Base-by-base conservation (phyloP, 768 basidiomycete species). In the Russula virescens region DNA sequence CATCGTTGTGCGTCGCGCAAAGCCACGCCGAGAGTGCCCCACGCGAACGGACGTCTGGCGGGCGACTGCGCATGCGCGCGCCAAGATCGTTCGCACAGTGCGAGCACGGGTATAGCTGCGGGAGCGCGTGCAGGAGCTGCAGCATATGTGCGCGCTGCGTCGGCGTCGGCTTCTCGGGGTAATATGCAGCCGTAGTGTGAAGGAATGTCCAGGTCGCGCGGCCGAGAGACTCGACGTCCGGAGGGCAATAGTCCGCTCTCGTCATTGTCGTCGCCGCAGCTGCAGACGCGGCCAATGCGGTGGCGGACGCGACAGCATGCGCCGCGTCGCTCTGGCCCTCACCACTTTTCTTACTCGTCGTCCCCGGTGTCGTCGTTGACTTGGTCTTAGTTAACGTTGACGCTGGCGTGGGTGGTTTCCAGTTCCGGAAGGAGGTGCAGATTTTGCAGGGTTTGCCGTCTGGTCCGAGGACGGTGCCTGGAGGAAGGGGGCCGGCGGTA, bases 381-480 rank as follows among this genome's bases (percentile, higher is more conserved):
- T 43, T 19, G 42, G 18, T 75, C 73, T 28, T 73, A 71, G 55
- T 71, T 69, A 18, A 28, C 5, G n/a, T n/a, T n/a, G n/a, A n/a
- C n/a, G n/a, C n/a, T n/a, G n/a, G n/a, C n/a, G 48, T 55, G 13
- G 64, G 62, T 7, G 83, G 82, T 52, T 79, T 81, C 85, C 86
- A 91, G 69, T 83, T 75, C 26, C 87, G 83, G 73, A 90, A 91
- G 34, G 88, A 86, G 46, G 85, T 89, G 69, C 94, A 95, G 31
- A 91, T 85, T 76, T 93, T 96, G 80, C 96, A 98, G 0, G 91
- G 93, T 73, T 94, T 97, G 21, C 96, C 95, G 66, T 98, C 92
- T 14, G 92, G 89, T 1, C 91, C 94, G 67, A 98, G 76, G 60
- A 95, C 83, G 80, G 93, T 86, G 2, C 92, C 93, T 8, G 91